Evolutionary conservation across 495 filamentous ascomycete genomes (phyloP).

Genomic region (Penicillium herquei): DNA sequence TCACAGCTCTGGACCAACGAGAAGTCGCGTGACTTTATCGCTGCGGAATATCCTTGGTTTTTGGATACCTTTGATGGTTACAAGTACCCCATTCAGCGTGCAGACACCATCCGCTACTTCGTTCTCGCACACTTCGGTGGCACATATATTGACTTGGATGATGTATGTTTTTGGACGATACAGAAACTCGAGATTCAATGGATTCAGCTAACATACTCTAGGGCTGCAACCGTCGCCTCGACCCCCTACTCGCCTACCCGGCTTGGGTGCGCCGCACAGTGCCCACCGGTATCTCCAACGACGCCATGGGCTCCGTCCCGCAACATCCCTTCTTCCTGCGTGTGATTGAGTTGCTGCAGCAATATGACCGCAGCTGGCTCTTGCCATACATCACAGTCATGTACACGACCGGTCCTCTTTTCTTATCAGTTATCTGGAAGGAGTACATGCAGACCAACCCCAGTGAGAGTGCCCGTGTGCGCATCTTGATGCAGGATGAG

Average conservation of each 20-base stretch:
- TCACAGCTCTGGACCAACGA: slow-evolving; percentile 82
- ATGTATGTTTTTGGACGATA: slow-evolving; percentile 50
- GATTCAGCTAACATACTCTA: slow-evolving; percentile 23
- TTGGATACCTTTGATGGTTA: slow-evolving; percentile 80
- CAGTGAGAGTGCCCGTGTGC: slow-evolving; percentile 43
- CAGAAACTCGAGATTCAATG: neutral
- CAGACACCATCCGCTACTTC: slow-evolving; percentile 87
- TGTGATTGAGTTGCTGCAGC: slow-evolving; percentile 66
- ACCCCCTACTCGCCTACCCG: slow-evolving; percentile 77
- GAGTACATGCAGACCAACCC: slow-evolving; percentile 58
- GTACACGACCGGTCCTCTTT: slow-evolving; percentile 82
- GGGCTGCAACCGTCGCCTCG: slow-evolving; percentile 80
- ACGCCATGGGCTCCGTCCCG: slow-evolving; percentile 79
- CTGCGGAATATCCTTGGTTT: slow-evolving; percentile 81
- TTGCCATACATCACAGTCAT: slow-evolving; percentile 88
- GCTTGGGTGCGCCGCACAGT: slow-evolving; percentile 78
- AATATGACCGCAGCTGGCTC: slow-evolving; percentile 73
- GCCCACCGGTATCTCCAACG: slow-evolving; percentile 86
- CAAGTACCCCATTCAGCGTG: slow-evolving; percentile 77
- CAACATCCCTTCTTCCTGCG: slow-evolving; percentile 80
- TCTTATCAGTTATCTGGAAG: slow-evolving; percentile 82
- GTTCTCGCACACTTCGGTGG: slow-evolving; percentile 80
- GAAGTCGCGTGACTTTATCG: slow-evolving; percentile 72
- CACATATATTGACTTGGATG: slow-evolving; percentile 87
- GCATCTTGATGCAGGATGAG: slow-evolving; percentile 62